These are phyloP conservation scores for Acephala macrosclerotiorum DNA, from an alignment of 2,329 filamentous ascomycete genomes.

Conservation along the genomic window DNA sequence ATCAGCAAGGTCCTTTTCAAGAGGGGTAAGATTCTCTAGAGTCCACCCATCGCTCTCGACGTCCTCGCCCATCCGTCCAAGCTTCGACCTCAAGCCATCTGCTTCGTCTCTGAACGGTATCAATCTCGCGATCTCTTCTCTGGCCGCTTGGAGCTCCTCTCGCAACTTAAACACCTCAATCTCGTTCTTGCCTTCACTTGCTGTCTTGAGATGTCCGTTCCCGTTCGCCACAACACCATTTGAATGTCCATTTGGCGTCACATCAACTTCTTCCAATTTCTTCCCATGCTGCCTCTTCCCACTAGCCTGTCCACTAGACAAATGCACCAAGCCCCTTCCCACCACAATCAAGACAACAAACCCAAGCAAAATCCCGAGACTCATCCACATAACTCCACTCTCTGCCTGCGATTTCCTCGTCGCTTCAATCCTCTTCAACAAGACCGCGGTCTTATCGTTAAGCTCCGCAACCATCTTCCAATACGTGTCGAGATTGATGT, in stretches of 20 bases:
- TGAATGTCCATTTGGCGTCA: background rate
- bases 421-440: background rate
- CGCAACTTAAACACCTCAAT: background rate
- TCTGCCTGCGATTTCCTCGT: background rate
- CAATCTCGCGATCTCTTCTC: slow-evolving; percentile 3
- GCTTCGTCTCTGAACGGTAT: background rate
- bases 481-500: background rate
- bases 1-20: background rate
- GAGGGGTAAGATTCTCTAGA: background rate
- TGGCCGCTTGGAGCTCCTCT: background rate
- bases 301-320: background rate
- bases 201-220: background rate
- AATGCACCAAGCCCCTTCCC: background rate
- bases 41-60: background rate
- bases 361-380: background rate
- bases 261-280: background rate
- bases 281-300: background rate
- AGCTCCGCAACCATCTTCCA: slow-evolving; percentile 3
- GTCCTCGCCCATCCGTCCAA: background rate
- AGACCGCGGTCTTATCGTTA: background rate
- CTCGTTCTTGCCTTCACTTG: background rate
- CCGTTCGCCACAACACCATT: background rate
- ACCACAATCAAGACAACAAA: background rate
- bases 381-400: slow-evolving; percentile 1
- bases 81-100: background rate